These are phyloP conservation scores for Zymoseptoria passerinii DNA, from an alignment of 2,329 filamentous ascomycete genomes.

Conservation along the genomic window DNA sequence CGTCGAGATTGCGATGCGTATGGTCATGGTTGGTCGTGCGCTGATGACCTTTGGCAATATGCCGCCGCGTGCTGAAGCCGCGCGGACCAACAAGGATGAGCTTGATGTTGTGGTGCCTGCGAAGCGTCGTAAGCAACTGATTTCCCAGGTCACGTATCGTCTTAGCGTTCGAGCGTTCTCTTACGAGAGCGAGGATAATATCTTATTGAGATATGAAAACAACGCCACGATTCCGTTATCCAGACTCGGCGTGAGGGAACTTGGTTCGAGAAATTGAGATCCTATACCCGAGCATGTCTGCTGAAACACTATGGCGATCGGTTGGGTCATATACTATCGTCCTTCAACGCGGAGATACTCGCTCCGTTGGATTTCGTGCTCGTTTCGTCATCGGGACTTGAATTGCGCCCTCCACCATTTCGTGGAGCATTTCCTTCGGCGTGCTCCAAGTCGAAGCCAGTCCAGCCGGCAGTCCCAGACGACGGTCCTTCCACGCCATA, in stretches of 20 bases:
- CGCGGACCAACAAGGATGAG: neutral
- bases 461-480: slow-evolving; percentile 5
- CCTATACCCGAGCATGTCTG: neutral
- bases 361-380: neutral
- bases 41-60: slow-evolving; percentile 2
- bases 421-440: slow-evolving; percentile 7
- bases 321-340: neutral
- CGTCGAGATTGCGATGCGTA: slow-evolving; percentile 32
- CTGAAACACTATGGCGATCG: neutral
- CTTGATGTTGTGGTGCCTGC: neutral
- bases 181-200: neutral
- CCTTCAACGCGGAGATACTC: neutral
- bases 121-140: neutral
- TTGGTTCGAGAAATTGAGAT: too few relatives aligned
- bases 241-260: neutral
- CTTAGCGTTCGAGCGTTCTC: neutral
- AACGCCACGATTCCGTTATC: neutral
- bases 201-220: neutral
- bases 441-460: neutral
- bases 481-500: slow-evolving; percentile 14
- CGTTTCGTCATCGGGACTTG: slow-evolving; percentile 15
- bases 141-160: neutral
- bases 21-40: slow-evolving; percentile 32
- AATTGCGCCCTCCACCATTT: slow-evolving; percentile 19
- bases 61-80: neutral